Evolutionary conservation across 2,329 filamentous ascomycete genomes (phyloP).

Genomic region (Magnaporthiopsis rhizophila): DNA sequence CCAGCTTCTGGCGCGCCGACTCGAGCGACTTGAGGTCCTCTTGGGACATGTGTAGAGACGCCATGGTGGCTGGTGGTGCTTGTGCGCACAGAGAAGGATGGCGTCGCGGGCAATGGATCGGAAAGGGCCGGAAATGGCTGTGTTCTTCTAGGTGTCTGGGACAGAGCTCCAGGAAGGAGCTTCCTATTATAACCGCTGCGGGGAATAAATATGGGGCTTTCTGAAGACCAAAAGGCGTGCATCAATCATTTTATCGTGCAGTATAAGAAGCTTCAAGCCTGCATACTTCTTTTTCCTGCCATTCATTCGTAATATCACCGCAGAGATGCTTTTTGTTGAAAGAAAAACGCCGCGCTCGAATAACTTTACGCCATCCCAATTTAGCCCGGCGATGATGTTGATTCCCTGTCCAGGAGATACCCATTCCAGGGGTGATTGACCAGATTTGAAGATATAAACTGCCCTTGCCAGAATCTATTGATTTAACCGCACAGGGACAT

Average conservation of each 20-base stretch:
- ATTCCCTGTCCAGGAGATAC: too few species aligned
- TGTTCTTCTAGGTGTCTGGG: neutral
- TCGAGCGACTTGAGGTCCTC: slow-evolving; percentile 64
- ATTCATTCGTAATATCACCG: neutral
- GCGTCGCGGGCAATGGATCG: neutral
- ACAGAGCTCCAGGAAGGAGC: neutral
- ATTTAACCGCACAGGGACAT: too few species aligned
- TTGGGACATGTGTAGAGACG: slow-evolving; percentile 41
- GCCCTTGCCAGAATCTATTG: too few species aligned
- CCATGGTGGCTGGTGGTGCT: slow-evolving; percentile 18
- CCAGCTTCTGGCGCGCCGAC: slow-evolving; percentile 59
- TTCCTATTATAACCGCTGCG: neutral
- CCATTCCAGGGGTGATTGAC: too few species aligned
- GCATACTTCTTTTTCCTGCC: neutral
- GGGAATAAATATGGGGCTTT: neutral
- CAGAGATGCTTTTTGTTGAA: neutral
- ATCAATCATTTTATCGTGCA: too few species aligned
- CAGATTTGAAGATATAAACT: too few species aligned
- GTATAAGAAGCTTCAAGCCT: neutral
- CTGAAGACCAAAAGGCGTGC: too few species aligned
- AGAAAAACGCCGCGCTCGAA: neutral
- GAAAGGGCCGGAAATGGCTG: neutral
- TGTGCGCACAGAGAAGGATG: neutral
- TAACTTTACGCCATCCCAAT: neutral
- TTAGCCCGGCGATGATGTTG: neutral